Percentiles rank a stretch among this genome's conserved stretches.
Conservation (phyloP, 2,329 filamentous ascomycete genomes). For the Clonostachys solani region DNA sequence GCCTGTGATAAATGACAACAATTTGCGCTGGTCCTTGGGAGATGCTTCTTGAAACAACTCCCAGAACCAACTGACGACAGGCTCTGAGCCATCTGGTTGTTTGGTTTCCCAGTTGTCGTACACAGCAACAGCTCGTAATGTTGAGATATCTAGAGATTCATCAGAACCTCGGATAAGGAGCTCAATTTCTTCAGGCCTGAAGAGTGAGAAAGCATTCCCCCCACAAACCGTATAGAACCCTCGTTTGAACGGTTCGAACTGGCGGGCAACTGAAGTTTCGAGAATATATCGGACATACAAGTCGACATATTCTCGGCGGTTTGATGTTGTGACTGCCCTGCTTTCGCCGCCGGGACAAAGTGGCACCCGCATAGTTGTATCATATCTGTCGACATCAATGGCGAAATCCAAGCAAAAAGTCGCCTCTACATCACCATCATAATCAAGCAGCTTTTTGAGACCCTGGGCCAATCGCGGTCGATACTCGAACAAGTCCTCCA, state of each 20-base stretch:
- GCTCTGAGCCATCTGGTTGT: constrained; percentile 50
- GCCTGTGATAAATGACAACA: constrained; percentile 84
- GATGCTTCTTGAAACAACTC: constrained; percentile 65
- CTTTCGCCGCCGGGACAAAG: constrained; percentile 72
- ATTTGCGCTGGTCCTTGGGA: constrained; percentile 66
- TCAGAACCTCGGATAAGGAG: constrained; percentile 81
- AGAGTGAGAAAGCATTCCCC: constrained; percentile 81
- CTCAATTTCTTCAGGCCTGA: constrained; percentile 88
- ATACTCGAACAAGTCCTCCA: constrained; percentile 81
- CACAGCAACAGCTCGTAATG: constrained; percentile 69
- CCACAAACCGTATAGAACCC: constrained; percentile 92
- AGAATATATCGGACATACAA: constrained; percentile 78
- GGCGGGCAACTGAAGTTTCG: constrained; percentile 70
- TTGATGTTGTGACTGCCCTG: constrained; percentile 75
- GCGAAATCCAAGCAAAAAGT: constrained; percentile 82
- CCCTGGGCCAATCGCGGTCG: constrained; percentile 72
- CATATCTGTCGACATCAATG: constrained; percentile 73
- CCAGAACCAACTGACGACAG: constrained; percentile 80
- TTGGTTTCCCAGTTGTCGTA: constrained; percentile 74
- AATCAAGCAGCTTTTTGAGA: constrained; percentile 72
- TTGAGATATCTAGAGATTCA: constrained; percentile 73
- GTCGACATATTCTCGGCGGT: constrained; percentile 82
- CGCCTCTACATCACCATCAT: constrained; percentile 75
- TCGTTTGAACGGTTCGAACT: constrained; percentile 91
- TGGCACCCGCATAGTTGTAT: constrained; percentile 59